phyloP scores from a whole-genome alignment of 305 asterid genomes.

The Fraxinus sp. region DNA sequence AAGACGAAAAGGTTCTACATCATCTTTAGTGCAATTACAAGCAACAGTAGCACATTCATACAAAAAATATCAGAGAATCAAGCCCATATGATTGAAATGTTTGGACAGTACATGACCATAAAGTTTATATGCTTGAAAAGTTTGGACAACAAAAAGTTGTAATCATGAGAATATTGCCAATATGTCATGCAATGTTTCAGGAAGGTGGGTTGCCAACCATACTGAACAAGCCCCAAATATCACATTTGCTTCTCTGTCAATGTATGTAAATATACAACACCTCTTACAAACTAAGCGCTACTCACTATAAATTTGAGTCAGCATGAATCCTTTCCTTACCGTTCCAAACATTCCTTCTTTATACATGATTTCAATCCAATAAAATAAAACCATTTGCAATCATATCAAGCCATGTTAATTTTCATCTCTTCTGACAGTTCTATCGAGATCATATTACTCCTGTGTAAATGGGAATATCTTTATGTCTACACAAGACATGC shows the following conservation, averaged over 20 bases:
- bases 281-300: background rate
- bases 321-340: background rate
- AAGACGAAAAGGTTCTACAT: background rate
- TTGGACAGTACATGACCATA: background rate
- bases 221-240: background rate
- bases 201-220: background rate
- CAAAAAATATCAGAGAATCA: background rate
- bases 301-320: background rate
- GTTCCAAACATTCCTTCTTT: background rate
- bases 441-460: background rate
- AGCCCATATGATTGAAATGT: background rate
- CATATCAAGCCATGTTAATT: background rate
- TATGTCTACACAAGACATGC: background rate
- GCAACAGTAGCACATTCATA: background rate
- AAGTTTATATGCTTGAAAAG: background rate
- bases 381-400: background rate
- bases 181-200: background rate
- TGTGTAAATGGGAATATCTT: background rate
- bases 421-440: background rate
- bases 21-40: background rate
- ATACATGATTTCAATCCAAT: background rate
- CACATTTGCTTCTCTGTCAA: background rate
- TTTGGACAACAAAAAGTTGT: background rate
- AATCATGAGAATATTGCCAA: background rate
- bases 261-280: background rate